Base-by-base conservation (phyloP, 2,329 filamentous ascomycete genomes). In the Calonectria leucothoes region DNA sequence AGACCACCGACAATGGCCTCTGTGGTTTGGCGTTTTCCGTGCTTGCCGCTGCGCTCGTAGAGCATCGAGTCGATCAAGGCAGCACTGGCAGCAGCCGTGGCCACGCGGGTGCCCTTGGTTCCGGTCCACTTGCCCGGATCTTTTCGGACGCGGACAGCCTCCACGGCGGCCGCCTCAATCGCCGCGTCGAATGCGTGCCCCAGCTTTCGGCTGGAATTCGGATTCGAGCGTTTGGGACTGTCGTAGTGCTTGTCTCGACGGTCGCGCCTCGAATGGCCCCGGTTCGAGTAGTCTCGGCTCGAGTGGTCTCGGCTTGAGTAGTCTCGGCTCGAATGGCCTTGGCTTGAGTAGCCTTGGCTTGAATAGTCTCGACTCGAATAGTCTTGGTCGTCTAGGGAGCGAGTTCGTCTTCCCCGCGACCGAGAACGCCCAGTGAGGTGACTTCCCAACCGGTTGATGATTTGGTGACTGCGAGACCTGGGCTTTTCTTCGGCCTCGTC, bases 41-140 rank as follows among this genome's bases (percentile, higher is more conserved):
- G 75, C 8, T 66, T 70, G 25, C 67, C 35, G 2, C 33, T 49
- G 27, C 70, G 52, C 45, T 73, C 69, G 59, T 77, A 76, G 20
- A 74, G 68, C 45, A 85, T 83, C 0, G 82, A 82, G 69, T 86
- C 84, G 37, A 84, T 80, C n/a, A 84, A 80, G 4, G 84, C 85
- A 1, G 85, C 85, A 39, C 85, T 83, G 1, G 86, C 59, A 6
- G 85, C 85, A 7, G 85, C 85, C 2, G 85, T 85, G 4, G 84
- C 85, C 14, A 86, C 77, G 35, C 83, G 82, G 29, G 82, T 81
- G 23, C 83, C 85, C 70, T 86, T 86, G 14, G 81, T 80, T 14
- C 85, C 83, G 8, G 80, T 79, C 85, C 85, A 86, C 6, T 79
- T 76, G 3, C 85, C 84, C 1, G 85, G 84, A 49, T 86, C 81